A percentile compares a stretch with the other conserved stretches of the same genome.
phyloP scores from a whole-genome alignment of 768 basidiomycete species.

The Lepiota venenata region DNA sequence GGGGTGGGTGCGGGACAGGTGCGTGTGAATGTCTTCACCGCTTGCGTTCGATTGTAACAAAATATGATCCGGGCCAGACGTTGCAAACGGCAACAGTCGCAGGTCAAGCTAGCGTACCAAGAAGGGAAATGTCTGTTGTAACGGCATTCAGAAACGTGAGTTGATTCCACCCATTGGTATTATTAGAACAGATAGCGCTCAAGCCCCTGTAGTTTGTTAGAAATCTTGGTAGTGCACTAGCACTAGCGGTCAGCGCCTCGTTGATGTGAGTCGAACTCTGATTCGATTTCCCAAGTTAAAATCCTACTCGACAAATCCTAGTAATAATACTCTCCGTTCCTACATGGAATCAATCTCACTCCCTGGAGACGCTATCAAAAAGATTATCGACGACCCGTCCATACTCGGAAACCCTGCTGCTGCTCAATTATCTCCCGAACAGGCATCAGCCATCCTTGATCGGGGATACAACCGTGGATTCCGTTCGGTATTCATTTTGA shows the following conservation, averaged over 20 bases:
- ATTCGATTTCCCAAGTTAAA: not conserved
- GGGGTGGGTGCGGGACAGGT: conserved; percentile 62
- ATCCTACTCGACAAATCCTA: conserved; percentile 10
- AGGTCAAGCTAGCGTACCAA: conserved; percentile 66
- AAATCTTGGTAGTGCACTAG: conserved; percentile 65
- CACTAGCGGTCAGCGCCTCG: conserved; percentile 59
- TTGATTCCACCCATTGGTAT: not conserved
- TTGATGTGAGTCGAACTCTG: conserved; percentile 46
- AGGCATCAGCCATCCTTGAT: conserved; percentile 39
- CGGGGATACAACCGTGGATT: conserved; percentile 57
- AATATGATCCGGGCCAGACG: conserved; percentile 30
- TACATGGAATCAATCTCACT: conserved; percentile 37
- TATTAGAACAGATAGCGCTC: not conserved
- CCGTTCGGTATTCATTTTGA: conserved; percentile 55
- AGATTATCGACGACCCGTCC: conserved; percentile 48
- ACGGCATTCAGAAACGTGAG: conserved; percentile 61
- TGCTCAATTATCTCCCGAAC: conserved; percentile 31
- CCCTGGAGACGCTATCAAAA: conserved; percentile 32
- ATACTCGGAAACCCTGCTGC: conserved; percentile 26
- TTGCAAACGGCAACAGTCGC: conserved; percentile 66
- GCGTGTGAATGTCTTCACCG: conserved; percentile 16
- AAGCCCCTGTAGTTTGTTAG: conserved; percentile 51
- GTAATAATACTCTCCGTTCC: conserved; percentile 46
- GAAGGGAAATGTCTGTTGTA: conserved; percentile 75
- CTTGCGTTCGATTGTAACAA: not conserved